A percentile compares a stretch with the other conserved stretches of the same genome.
Evolutionary conservation across 2,329 filamentous ascomycete genomes (phyloP).

Genomic region (Conoideocrella luteorostrata): DNA sequence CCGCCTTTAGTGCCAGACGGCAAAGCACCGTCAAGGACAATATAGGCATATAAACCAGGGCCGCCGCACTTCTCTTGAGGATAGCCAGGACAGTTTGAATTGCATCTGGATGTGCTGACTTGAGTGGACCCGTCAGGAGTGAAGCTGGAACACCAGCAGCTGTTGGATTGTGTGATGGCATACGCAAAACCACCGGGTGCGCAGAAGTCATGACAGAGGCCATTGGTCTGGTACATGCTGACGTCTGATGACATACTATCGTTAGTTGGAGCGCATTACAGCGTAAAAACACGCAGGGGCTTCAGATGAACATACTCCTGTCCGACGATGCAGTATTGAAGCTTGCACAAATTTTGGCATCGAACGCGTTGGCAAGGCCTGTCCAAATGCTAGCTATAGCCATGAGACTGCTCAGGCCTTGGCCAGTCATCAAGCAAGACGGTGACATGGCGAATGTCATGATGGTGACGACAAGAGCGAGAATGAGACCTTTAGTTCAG

Average conservation of each 20-base stretch:
- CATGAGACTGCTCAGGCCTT: conserved; percentile 4
- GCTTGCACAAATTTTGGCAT: conserved; percentile 27
- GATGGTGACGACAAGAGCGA: not conserved
- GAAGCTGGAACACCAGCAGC: conserved; percentile 72
- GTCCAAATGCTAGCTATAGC: conserved; percentile 20
- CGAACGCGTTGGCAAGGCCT: conserved; percentile 18
- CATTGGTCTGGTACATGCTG: conserved; percentile 61
- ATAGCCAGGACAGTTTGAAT: conserved; percentile 60
- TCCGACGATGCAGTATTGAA: conserved; percentile 28
- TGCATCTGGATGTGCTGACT: conserved; percentile 43
- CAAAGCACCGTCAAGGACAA: conserved; percentile 40
- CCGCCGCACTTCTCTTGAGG: conserved; percentile 61
- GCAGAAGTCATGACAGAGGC: conserved; percentile 60
- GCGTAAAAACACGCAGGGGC: not conserved
- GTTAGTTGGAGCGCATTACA: not conserved
- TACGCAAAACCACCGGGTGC: conserved; percentile 48
- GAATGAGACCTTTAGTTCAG: not conserved
- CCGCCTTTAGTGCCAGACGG: conserved; percentile 50
- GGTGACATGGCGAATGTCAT: conserved; percentile 3
- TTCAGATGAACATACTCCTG: conserved; percentile 22
- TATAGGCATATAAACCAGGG: conserved; percentile 56
- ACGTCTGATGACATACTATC: conserved; percentile 31
- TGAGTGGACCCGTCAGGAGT: conserved; percentile 42
- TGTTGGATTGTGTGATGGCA: conserved; percentile 57
- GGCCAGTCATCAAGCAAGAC: not conserved